Conservation (phyloP, 2,329 filamentous ascomycete genomes). For the Exophiala oligosperma region DNA sequence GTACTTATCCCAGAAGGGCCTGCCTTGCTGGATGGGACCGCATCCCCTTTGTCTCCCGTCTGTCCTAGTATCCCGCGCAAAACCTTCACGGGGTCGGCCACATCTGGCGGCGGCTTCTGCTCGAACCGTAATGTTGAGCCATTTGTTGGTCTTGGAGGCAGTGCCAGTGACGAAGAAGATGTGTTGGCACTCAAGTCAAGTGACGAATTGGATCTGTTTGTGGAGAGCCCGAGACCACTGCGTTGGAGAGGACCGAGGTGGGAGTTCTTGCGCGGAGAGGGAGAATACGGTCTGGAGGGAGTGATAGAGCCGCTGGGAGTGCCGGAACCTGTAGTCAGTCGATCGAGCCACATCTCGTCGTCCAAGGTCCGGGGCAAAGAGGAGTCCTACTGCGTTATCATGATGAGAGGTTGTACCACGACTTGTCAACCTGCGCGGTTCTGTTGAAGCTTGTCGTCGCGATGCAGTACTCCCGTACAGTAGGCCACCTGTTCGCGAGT, state of each 20-base stretch:
- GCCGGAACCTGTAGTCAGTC: conserved; percentile 68
- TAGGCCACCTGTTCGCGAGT: not conserved
- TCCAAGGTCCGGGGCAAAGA: too few species aligned
- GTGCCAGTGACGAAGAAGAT: conserved; percentile 73
- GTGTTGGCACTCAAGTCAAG: conserved; percentile 70
- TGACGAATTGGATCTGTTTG: conserved; percentile 69
- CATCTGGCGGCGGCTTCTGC: conserved; percentile 53
- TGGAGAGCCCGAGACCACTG: conserved; percentile 66
- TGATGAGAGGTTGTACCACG: too few species aligned
- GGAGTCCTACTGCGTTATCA: too few species aligned
- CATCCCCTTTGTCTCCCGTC: conserved; percentile 6
- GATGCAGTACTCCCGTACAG: too few species aligned
- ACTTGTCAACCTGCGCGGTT: too few species aligned
- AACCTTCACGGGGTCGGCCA: conserved; percentile 69
- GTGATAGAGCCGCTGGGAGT: conserved; percentile 64
- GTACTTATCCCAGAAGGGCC: conserved; percentile 47
- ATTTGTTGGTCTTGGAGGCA: conserved; percentile 64
- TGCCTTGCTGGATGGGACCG: conserved; percentile 18
- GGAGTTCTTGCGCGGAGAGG: conserved; percentile 66
- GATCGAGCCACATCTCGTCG: conserved; percentile 79
- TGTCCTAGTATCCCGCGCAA: conserved; percentile 58
- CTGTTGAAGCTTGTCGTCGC: too few species aligned
- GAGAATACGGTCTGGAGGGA: conserved; percentile 69
- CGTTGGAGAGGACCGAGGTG: conserved; percentile 68
- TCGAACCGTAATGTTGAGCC: conserved; percentile 67